Percentiles rank a stretch among this genome's conserved stretches.
These are phyloP conservation scores for Oryza longistaminata DNA, from an alignment of 176 grass and related monocot genomes.

Conservation along the genomic window DNA sequence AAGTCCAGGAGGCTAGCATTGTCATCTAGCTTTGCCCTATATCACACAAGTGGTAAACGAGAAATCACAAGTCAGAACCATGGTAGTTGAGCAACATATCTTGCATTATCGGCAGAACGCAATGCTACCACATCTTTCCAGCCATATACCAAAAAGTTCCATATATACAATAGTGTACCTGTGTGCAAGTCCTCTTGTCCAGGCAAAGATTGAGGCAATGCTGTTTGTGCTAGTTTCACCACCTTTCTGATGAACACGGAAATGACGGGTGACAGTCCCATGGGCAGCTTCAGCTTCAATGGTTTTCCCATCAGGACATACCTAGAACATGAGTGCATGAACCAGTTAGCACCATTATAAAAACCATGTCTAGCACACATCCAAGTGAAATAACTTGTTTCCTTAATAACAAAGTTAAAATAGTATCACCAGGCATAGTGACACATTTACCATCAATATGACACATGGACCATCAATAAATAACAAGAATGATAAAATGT, in stretches of 20 bases:
- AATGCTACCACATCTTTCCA: not conserved
- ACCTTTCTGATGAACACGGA: slow-evolving; percentile 60
- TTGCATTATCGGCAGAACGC: not conserved
- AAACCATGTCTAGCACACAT: not conserved
- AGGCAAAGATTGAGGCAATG: slow-evolving; percentile 67
- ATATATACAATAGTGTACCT: slow-evolving; percentile 31
- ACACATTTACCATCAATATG: not conserved
- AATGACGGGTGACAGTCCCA: slow-evolving; percentile 65
- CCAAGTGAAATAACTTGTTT: not conserved
- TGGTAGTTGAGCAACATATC: not conserved
- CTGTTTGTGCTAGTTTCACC: slow-evolving; percentile 71
- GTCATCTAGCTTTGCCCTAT: slow-evolving; percentile 63
- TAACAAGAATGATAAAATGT: not conserved
- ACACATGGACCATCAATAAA: no score
- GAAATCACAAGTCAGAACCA: not conserved
- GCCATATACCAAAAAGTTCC: not conserved
- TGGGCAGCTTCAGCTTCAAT: slow-evolving; percentile 78
- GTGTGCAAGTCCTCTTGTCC: slow-evolving; percentile 64
- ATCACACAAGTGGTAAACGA: not conserved
- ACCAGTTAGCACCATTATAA: not conserved
- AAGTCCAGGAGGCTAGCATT: slow-evolving; percentile 62
- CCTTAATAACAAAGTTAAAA: not conserved
- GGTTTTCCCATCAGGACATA: slow-evolving; percentile 66
- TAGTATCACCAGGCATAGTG: not conserved
- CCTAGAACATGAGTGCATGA: slow-evolving; percentile 23